Evolutionary conservation across 2,329 filamentous ascomycete genomes (phyloP), one percentile per base, ranked within the genome.

Genomic region (Claviceps fusiformis): DNA sequence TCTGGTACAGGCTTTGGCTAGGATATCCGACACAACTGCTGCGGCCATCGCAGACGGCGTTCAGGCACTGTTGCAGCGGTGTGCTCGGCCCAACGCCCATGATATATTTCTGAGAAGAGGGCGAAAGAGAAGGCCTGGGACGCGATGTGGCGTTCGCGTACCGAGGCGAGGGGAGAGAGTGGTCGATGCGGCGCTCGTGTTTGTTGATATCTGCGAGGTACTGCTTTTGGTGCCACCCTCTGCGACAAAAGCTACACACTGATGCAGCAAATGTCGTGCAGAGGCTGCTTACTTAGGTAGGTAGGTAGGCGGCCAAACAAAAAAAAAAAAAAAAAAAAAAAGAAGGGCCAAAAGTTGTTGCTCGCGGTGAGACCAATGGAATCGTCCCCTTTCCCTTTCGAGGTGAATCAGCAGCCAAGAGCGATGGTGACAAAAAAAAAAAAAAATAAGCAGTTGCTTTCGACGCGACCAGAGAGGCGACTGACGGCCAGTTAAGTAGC

Each of bases 1-100:
- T 45, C 61, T 78, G 70, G 64, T 76, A 80, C 6, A 76, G 62
- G 0, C 68, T 67, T 44, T 70, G 65, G 51, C 61, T 62, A 0
- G 76, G 71, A 57, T 72, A 79, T 11, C 67, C 73, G 52, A 78
- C 75, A 59, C 78, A 81, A 58, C 65, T 63, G 17, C 58, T 57
- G 45, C 73, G 71, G 53, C 72, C 71, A 35, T 66, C 67, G 61
- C 76, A 80, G 57, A 80, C 69, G 27, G 65, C 57, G 54, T 70
- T 65, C 41, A 81, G 71, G 62, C 78, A 81, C 44, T 67, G 63
- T 55, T 71, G 65, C 47, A 78, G 59, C 4, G 70, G 63, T 17
- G 66, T 64, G 56, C 72, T 76, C 13, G 68, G 64, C 8, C 64
- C 60, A 60, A 73, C 70, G 47, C 75, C 75, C 75, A 78, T 77